phyloP scores from a whole-genome alignment of 2,329 filamentous ascomycete species.

The Colletotrichum tropicale region DNA sequence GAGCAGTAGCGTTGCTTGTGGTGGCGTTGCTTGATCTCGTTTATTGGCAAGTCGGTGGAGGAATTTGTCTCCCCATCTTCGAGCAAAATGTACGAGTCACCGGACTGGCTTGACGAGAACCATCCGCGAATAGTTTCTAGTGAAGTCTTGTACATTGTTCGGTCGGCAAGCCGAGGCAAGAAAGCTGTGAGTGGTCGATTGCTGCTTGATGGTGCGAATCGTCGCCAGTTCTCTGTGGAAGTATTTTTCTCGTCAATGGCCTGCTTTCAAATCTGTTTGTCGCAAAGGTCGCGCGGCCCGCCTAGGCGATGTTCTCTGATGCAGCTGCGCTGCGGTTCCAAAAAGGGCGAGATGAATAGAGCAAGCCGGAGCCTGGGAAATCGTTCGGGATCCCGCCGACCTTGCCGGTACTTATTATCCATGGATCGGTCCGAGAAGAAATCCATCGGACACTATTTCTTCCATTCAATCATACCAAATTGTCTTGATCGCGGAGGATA shows the following conservation, averaged over 20 bases:
- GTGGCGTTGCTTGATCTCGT: neutral
- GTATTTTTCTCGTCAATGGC: neutral
- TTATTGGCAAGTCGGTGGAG: neutral
- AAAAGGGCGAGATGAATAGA: neutral
- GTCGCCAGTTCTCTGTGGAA: neutral
- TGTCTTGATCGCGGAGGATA: neutral
- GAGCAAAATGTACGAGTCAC: neutral
- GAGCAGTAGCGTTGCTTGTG: neutral
- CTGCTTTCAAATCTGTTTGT: neutral
- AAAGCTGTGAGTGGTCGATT: neutral
- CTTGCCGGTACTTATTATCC: neutral
- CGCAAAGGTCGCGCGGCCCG: neutral
- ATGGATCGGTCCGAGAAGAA: neutral
- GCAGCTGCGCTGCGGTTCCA: neutral
- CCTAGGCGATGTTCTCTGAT: neutral
- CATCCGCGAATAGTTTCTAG: neutral
- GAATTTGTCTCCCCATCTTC: neutral
- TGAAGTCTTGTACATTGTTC: neutral
- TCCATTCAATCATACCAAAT: neutral
- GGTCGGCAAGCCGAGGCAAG: neutral
- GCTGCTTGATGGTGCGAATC: neutral
- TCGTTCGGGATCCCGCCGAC: neutral
- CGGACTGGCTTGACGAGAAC: neutral
- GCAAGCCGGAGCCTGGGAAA: neutral
- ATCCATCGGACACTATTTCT: neutral